Evolutionary conservation across 169 alveolate species (phyloP).

Genomic region (Plasmodium chabaudi): DNA sequence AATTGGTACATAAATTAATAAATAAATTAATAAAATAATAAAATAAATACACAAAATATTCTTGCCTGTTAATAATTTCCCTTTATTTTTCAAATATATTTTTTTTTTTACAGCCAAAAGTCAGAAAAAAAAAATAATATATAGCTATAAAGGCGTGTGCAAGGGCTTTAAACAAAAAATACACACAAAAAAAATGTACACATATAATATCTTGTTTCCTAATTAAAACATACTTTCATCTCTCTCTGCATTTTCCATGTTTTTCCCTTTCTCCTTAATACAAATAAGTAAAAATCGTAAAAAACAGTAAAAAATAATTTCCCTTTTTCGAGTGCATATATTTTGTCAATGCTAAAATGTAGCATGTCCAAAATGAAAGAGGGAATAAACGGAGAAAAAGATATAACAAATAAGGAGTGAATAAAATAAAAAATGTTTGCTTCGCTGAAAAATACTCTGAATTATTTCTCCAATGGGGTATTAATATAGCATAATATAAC

Average conservation of each 20-base stretch:
- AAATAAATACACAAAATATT: not conserved
- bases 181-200: not conserved
- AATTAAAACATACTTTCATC: not conserved
- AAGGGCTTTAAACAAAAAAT: not conserved
- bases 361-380: not conserved
- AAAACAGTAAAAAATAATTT: not conserved
- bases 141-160: not conserved
- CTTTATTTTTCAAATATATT: not conserved
- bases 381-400: not conserved
- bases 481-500: no score
- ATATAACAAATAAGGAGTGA: conserved; percentile 3
- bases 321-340: conserved; percentile 18
- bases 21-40: no score
- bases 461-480: no score
- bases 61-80: not conserved
- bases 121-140: not conserved
- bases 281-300: not conserved
- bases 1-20: no score
- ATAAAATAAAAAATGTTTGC: not conserved
- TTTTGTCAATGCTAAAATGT: no score
- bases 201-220: not conserved
- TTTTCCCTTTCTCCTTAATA: not conserved
- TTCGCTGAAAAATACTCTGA: no score
- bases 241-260: not conserved
- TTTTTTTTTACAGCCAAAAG: conserved; percentile 1